Evolutionary conservation across 1,284 basidiomycete species (phyloP), one percentile per base, ranked within the genome.

Genomic region (Singerocomus rubriflavus): DNA sequence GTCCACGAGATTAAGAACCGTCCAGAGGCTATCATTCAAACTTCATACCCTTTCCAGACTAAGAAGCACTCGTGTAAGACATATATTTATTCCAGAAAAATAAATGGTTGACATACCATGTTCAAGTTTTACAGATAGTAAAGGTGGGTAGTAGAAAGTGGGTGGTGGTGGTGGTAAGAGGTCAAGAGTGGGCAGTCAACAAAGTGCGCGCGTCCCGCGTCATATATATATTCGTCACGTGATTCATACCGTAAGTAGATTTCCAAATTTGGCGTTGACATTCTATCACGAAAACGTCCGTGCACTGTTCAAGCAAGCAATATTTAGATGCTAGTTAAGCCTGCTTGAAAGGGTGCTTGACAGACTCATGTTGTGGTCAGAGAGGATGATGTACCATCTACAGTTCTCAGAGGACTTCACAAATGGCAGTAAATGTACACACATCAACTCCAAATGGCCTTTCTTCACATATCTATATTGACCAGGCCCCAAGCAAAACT

Each of bases 1-100:
- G 59, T 25, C 32, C 5, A 1, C 16, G 40, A 44, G 40, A 44
- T 62, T 44, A 58, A 42, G 42, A 50, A 33, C 12, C 35, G 16
- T n/a, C 37, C 35, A 17, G 46, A 35, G 36, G 38, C 48, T 48
- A 43, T 56, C 44, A 50, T 38, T 25, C 37, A 49, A 29, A 27
- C 21, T 31, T 44, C 62, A 32, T 43, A 79, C 77, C 77, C 65
- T 79, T 79, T 62, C 77, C 77, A 65, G 73, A 76, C 77, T 79
- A 47, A 21, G 50, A 55, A 27, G 43, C 27, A 12, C 1, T n/a
- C 1, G 26, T 45, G 21, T 62, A 32, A 65, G 51, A 51, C 8
- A 6, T 3, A 42, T 30, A 4, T 26, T 46, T 21, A 57, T 40
- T 51, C 45, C 31, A 37, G 9, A n/a, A 29, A 17, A 21, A 26